These are phyloP conservation scores for Colletotrichum tanaceti DNA, from an alignment of 2,329 filamentous ascomycete species.

Conservation along the genomic window DNA sequence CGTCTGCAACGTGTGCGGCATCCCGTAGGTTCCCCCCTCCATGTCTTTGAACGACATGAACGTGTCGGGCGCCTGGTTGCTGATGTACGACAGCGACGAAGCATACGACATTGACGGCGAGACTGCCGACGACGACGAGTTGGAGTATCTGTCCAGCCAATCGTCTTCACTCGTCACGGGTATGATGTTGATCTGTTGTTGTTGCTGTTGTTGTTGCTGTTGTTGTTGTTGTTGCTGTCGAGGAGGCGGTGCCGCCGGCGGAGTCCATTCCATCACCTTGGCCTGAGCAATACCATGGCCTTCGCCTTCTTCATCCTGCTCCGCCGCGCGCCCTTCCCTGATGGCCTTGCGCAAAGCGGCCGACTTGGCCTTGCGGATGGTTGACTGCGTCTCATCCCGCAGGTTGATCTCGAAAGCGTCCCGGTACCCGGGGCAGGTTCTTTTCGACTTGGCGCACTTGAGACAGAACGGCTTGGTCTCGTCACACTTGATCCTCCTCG, in stretches of 20 bases:
- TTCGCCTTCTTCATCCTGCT: conserved; percentile 31
- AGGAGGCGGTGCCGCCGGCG: conserved; percentile 23
- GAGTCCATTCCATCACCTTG: conserved; percentile 34
- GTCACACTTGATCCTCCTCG: conserved; percentile 52
- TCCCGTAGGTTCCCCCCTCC: conserved; percentile 26
- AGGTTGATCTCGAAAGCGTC: conserved; percentile 42
- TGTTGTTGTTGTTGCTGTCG: conserved; percentile 36
- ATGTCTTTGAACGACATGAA: conserved; percentile 36
- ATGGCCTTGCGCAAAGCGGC: conserved; percentile 39
- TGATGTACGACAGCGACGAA: conserved; percentile 35
- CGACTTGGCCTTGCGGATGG: conserved; percentile 41
- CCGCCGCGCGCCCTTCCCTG: conserved; percentile 33
- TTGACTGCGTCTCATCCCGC: conserved; percentile 41
- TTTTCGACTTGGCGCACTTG: conserved; percentile 48
- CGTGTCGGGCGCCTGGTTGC: conserved; percentile 26
- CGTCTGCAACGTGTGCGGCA: conserved; percentile 40
- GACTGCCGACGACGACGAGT: conserved; percentile 31
- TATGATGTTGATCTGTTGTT: conserved; percentile 30
- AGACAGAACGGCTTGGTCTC: conserved; percentile 50
- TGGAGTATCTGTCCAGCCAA: conserved; percentile 32
- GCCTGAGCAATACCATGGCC: background rate
- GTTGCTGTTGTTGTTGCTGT: conserved; percentile 38
- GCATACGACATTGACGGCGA: conserved; percentile 39
- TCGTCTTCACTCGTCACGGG: conserved; percentile 29
- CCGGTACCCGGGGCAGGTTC: conserved; percentile 39